These are phyloP conservation scores for Auricularia auricula-judae DNA, from an alignment of 768 basidiomycete species.

Conservation along the genomic window DNA sequence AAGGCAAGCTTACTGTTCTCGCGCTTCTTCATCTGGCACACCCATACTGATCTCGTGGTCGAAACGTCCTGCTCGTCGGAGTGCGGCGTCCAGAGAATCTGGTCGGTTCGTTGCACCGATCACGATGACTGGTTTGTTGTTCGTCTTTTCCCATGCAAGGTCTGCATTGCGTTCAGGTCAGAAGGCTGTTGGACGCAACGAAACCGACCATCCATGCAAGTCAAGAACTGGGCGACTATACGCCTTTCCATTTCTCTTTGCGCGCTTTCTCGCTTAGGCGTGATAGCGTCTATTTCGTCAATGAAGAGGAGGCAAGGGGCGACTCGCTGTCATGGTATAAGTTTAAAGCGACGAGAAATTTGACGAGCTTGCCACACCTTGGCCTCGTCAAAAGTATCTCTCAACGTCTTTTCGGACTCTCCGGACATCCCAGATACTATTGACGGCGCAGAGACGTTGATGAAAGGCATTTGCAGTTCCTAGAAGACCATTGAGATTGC, in stretches of 20 bases:
- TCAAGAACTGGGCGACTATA: slow-evolving; percentile 94
- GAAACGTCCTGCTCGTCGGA: slow-evolving; percentile 88
- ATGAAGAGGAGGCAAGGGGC: slow-evolving; percentile 94
- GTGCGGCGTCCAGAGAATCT: slow-evolving; percentile 86
- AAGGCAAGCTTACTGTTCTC: slow-evolving; percentile 60
- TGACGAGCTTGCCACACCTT: slow-evolving; percentile 42
- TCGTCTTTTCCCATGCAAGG: slow-evolving; percentile 89
- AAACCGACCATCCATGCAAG: slow-evolving; percentile 91
- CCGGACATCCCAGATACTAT: slow-evolving; percentile 98
- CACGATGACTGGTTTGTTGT: slow-evolving; percentile 85
- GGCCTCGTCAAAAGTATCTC: slow-evolving; percentile 96
- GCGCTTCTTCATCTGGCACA: slow-evolving; percentile 84
- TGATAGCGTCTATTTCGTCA: slow-evolving; percentile 97
- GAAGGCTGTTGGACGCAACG: background rate
- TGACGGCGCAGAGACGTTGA: slow-evolving; percentile 87
- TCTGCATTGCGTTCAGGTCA: slow-evolving; percentile 38
- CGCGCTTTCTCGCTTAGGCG: slow-evolving; percentile 93
- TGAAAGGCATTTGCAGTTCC: slow-evolving; percentile 91
- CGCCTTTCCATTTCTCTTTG: slow-evolving; percentile 97
- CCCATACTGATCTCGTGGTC: slow-evolving; percentile 98
- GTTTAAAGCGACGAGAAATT: too few species aligned
- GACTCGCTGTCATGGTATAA: slow-evolving; percentile 40
- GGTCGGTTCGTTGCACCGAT: slow-evolving; percentile 96
- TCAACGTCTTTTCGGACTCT: slow-evolving; percentile 91
- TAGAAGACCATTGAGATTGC: slow-evolving; percentile 18